A percentile compares a stretch with the other conserved stretches of the same genome.
phyloP scores from a whole-genome alignment of 305 asterid species.

The Rubia occidens region DNA sequence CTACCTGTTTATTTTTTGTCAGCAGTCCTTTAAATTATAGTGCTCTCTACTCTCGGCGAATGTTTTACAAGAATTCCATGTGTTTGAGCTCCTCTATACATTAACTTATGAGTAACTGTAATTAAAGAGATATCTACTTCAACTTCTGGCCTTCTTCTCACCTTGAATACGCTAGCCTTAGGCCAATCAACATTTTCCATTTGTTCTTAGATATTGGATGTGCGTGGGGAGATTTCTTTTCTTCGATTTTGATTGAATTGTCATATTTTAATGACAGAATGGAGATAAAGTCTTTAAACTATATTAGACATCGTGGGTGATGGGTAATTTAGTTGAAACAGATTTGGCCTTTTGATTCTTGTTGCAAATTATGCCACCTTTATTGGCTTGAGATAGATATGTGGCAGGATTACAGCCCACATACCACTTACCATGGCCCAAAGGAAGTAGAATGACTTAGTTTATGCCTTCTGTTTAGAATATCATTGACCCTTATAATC shows the following conservation, averaged over 20 bases:
- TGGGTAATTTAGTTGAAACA: not conserved
- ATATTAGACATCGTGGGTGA: not conserved
- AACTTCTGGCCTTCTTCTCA: not conserved
- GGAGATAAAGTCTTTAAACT: not conserved
- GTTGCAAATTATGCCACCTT: not conserved
- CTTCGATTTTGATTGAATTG: not conserved
- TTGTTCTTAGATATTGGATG: not conserved
- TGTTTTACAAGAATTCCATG: not conserved
- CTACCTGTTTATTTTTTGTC: not conserved
- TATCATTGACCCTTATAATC: not conserved
- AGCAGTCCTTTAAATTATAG: not conserved
- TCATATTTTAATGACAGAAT: not conserved
- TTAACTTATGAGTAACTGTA: not conserved
- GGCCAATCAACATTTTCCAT: not conserved
- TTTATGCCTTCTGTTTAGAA: not conserved
- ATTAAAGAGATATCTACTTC: not conserved
- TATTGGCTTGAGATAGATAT: not conserved
- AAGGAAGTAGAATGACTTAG: conserved; percentile 1
- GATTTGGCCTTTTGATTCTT: not conserved
- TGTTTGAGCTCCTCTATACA: not conserved
- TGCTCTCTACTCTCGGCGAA: not conserved
- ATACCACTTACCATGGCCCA: not conserved
- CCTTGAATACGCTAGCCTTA: not conserved
- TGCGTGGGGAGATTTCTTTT: not conserved
- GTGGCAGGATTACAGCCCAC: not conserved